A percentile compares a stretch with the other conserved stretches of the same genome.
Evolutionary conservation across 2,329 filamentous ascomycete genomes (phyloP).

Genomic region (Aspergillus brasiliensis): DNA sequence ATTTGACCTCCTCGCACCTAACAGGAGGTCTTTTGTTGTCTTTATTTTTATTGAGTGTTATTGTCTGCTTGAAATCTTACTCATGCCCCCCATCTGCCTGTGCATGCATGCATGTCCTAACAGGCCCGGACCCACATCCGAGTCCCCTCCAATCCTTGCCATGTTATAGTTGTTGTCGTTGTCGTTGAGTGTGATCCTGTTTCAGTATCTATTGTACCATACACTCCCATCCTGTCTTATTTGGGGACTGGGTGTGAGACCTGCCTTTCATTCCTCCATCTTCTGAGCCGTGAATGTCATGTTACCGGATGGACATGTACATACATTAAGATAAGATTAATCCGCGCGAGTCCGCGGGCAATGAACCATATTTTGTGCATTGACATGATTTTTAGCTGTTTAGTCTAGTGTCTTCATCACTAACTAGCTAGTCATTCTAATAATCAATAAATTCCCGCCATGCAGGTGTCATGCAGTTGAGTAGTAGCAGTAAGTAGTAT

Average conservation of each 20-base stretch:
- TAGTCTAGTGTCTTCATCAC: neutral
- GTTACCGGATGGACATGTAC: conserved; percentile 26
- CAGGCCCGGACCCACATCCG: neutral
- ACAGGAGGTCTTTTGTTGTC: conserved; percentile 17
- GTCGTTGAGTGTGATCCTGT: neutral
- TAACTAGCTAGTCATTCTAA: neutral
- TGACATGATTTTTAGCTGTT: too few relatives aligned
- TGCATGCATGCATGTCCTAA: conserved; percentile 3
- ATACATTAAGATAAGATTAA: conserved; percentile 28
- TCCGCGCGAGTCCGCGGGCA: conserved; percentile 26
- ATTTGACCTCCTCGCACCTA: conserved; percentile 12
- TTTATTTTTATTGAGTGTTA: conserved; percentile 13
- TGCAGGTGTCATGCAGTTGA: too few relatives aligned
- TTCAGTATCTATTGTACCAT: conserved; percentile 15
- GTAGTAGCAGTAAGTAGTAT: too few relatives aligned
- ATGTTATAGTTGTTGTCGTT: conserved; percentile 11
- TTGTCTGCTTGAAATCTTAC: too few relatives aligned
- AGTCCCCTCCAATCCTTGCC: conserved; percentile 4
- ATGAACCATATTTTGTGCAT: conserved; percentile 21
- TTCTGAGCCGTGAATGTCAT: conserved; percentile 15
- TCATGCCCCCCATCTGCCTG: conserved; percentile 9
- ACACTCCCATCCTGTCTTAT: conserved; percentile 4
- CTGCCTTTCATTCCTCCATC: neutral
- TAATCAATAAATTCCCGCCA: neutral
- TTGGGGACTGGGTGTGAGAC: neutral